A percentile compares a stretch with the other conserved stretches of the same genome.
Evolutionary conservation across 805 yeast species (phyloP).

Genomic region (Cyberlindnera petersonii): DNA sequence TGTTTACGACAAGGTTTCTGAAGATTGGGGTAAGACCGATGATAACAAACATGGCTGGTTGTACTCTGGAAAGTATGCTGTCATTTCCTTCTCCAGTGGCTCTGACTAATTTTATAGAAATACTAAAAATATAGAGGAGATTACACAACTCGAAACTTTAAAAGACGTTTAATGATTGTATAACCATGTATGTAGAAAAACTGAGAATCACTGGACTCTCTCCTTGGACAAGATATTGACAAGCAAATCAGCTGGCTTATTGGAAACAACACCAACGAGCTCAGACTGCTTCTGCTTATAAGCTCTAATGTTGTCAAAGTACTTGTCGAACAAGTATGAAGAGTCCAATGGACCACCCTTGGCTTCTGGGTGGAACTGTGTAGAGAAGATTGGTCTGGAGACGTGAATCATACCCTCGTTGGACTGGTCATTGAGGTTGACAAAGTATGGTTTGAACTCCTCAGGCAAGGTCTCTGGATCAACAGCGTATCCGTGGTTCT

Average conservation of each 20-base stretch:
- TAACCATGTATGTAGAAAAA: not conserved
- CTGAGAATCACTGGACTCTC: slow-evolving; percentile 39
- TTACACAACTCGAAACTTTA: too few relatives aligned
- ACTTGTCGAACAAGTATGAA: slow-evolving; percentile 84
- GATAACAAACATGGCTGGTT: slow-evolving; percentile 77
- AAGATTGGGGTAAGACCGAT: slow-evolving; percentile 57
- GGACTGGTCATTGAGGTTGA: slow-evolving; percentile 90
- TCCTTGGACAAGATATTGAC: slow-evolving; percentile 63
- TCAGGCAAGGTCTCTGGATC: slow-evolving; percentile 71
- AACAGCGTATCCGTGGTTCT: slow-evolving; percentile 98
- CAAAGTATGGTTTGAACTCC: slow-evolving; percentile 83
- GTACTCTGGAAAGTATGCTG: slow-evolving; percentile 92
- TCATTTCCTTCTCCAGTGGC: slow-evolving; percentile 57
- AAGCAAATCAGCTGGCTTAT: slow-evolving; percentile 44
- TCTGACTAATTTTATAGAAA: too few relatives aligned
- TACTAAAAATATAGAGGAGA: too few relatives aligned
- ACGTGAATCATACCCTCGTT: slow-evolving; percentile 97
- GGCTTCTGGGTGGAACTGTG: slow-evolving; percentile 99
- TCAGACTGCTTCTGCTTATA: slow-evolving; percentile 46
- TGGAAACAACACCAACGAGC: slow-evolving; percentile 37
- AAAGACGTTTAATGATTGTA: not conserved
- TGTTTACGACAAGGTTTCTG: slow-evolving; percentile 60
- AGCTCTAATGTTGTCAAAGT: slow-evolving; percentile 61
- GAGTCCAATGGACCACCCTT: slow-evolving; percentile 98
- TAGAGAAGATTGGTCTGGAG: slow-evolving; percentile 85